These are phyloP conservation scores for Diplosphaera chodatii DNA, from an alignment of 139 green algal species.

Conservation along the genomic window DNA sequence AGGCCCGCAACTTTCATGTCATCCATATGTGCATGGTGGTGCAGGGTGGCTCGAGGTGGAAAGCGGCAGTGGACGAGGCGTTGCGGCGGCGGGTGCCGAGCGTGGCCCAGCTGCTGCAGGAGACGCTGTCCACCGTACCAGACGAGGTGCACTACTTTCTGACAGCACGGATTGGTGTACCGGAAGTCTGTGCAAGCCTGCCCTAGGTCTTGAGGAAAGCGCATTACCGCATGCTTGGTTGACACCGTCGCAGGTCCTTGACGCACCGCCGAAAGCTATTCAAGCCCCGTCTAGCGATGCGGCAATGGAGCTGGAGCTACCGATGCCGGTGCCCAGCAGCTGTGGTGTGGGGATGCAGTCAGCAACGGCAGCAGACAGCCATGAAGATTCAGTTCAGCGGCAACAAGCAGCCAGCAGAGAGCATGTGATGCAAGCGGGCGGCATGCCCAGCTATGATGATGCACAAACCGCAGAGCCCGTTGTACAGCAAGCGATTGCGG, in stretches of 20 bases:
- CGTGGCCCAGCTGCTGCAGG: constrained; percentile 21
- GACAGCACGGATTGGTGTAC: too few species aligned
- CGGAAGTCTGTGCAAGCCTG: too few species aligned
- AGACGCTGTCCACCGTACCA: constrained; percentile 1
- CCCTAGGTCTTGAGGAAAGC: too few species aligned
- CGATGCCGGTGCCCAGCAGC: background rate
- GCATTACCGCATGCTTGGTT: background rate
- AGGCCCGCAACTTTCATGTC: background rate
- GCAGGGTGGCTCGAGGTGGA: constrained; percentile 25
- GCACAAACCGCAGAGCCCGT: background rate
- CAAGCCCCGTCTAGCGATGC: background rate
- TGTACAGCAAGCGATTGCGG: background rate
- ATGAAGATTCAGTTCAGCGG: too few species aligned
- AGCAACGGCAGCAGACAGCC: too few species aligned
- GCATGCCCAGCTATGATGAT: too few species aligned
- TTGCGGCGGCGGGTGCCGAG: constrained; percentile 24
- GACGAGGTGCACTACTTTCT: constrained; percentile 3
- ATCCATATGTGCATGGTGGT: background rate
- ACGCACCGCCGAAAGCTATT: constrained; percentile 27
- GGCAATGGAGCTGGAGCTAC: background rate
- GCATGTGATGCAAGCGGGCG: background rate
- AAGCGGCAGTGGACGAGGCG: constrained; percentile 38
- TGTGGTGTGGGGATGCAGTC: too few species aligned
- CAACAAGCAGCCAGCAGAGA: background rate
- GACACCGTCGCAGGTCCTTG: constrained; percentile 38